Evolutionary conservation across 129 eudicot species (phyloP), one percentile per base, ranked within the genome.

Genomic region (Ambrosia trifida): DNA sequence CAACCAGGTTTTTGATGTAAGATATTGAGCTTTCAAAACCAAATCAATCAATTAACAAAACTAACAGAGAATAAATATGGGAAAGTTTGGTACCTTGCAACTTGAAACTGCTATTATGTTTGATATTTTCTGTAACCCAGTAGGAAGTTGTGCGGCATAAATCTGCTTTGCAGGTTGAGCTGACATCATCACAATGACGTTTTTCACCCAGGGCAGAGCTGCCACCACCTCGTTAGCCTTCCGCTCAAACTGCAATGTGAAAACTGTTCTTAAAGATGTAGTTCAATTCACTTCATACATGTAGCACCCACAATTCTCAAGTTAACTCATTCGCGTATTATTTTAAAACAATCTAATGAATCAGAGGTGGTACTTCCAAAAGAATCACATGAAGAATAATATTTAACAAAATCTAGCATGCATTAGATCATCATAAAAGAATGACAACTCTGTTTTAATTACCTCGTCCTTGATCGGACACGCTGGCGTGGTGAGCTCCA

Each of bases 401-500:
- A 53, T 62, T 54, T 73, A 70, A 58, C 53, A 78, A 65, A 35
- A 72, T 57, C 44, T 76, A 76, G 72, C 68, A 81, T 76, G 81
- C 44, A 81, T 12, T 45, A 76, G 64, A 64, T n/a, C n/a, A n/a
- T 76, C 69, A 72, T 81, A 64, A 63, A 80, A 77, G 73, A 74
- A 36, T 66, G 83, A 78, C 80, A 76, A 50, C 74, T 72, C 64
- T 73, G 76, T 79, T 72, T 84, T 49, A 84, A 72, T 89, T 89
- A 94, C 99, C 99, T 88, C 64, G 76, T 95, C 99, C 83, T 90
- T 95, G 84, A 95, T 70, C 83, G 99, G 99, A 82, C 99, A 95
- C 71, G 99, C 99, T 66, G 99, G 99, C 72, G 99, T 95, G 9
- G 99, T 95, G 74, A 95, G 97, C 96, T 95, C 99, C 73, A 95